Evolutionary conservation across 2,329 filamentous ascomycete genomes (phyloP).

Genomic region (Xylaria sp.): DNA sequence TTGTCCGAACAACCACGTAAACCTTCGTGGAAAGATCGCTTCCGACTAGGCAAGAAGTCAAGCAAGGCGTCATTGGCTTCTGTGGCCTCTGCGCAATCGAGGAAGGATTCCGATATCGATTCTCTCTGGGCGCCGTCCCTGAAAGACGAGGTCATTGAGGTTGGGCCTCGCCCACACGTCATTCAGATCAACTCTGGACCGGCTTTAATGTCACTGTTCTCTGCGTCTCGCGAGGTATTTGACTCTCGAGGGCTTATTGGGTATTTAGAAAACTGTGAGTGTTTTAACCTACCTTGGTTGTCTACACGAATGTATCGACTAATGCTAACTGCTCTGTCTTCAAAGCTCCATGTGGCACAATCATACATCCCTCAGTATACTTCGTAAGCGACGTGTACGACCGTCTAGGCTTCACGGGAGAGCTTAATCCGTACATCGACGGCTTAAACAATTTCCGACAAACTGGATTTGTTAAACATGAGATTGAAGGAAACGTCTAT

Average conservation of each 20-base stretch:
- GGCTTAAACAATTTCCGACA: slow-evolving; percentile 28
- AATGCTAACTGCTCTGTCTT: slow-evolving; percentile 3
- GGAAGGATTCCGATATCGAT: slow-evolving; percentile 37
- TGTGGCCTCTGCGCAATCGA: slow-evolving; percentile 53
- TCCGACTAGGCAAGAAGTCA: slow-evolving; percentile 21
- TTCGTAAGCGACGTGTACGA: slow-evolving; percentile 33
- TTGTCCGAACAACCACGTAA: slow-evolving; percentile 10
- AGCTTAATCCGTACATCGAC: slow-evolving; percentile 27
- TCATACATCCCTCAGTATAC: slow-evolving; percentile 35
- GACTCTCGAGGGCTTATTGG: slow-evolving; percentile 25
- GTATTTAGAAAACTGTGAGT: slow-evolving; percentile 29
- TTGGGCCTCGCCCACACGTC: slow-evolving; percentile 29
- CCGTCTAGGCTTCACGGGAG: slow-evolving; percentile 26
- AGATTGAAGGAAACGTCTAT: slow-evolving; percentile 18
- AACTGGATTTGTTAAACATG: slow-evolving; percentile 23
- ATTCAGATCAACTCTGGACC: slow-evolving; percentile 31
- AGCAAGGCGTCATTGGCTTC: slow-evolving; percentile 48
- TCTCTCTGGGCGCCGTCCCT: slow-evolving; percentile 21
- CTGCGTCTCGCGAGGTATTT: slow-evolving; percentile 28
- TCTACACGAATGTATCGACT: background rate
- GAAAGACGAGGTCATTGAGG: slow-evolving; percentile 20
- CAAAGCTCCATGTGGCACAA: slow-evolving; percentile 31
- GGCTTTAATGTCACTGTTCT: slow-evolving; percentile 26
- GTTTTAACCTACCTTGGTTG: background rate
- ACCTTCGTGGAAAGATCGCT: slow-evolving; percentile 23